These are phyloP conservation scores for Citrus unshiu DNA, from an alignment of 345 rosid species.

Conservation along the genomic window DNA sequence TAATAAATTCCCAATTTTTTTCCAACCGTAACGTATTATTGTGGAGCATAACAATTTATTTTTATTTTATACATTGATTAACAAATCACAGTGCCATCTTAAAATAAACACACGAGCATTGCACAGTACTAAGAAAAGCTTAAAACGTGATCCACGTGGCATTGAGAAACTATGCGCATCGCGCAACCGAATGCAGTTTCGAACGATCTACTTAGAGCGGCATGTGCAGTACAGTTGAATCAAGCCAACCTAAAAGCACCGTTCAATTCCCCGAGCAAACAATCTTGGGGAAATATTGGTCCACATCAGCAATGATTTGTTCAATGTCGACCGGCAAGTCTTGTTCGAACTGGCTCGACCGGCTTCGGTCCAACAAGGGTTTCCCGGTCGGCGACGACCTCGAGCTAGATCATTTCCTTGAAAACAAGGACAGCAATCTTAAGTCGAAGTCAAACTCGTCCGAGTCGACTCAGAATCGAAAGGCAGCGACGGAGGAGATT, in stretches of 20 bases:
- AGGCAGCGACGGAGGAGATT: slow-evolving; percentile 13
- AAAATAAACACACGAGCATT: neutral
- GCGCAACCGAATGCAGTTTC: neutral
- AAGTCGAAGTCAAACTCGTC: slow-evolving; percentile 18
- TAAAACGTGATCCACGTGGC: neutral
- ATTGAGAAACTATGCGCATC: neutral
- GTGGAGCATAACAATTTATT: too few relatives aligned
- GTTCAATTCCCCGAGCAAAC: neutral
- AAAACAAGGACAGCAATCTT: neutral
- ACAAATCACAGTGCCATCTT: too few relatives aligned
- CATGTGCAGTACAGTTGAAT: neutral
- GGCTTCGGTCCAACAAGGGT: slow-evolving; percentile 83
- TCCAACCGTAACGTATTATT: too few relatives aligned
- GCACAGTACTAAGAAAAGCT: neutral
- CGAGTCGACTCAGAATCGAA: slow-evolving; percentile 28
- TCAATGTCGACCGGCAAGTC: slow-evolving; percentile 54
- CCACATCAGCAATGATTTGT: slow-evolving; percentile 48
- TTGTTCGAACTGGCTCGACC: slow-evolving; percentile 76
- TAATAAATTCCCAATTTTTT: too few relatives aligned
- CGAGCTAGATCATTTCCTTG: slow-evolving; percentile 69
- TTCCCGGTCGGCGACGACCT: slow-evolving; percentile 50
- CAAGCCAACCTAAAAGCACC: neutral
- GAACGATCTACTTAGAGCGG: neutral
- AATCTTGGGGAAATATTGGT: neutral
- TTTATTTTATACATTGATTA: too few relatives aligned